Conservation (phyloP, 2,329 filamentous ascomycete genomes). For the Botrytis galanthina region DNA sequence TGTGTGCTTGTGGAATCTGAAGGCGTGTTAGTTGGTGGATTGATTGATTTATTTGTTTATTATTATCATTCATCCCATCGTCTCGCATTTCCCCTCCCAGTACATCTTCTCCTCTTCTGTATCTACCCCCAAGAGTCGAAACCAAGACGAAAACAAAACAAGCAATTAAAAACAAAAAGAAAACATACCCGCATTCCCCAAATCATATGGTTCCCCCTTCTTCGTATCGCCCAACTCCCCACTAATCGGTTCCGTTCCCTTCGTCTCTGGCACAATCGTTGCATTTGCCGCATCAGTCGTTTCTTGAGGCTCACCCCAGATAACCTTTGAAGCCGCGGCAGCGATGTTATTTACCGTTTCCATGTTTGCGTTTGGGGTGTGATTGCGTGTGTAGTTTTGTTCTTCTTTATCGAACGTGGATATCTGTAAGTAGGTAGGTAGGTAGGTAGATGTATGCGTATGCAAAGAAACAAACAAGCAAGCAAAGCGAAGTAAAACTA, state of each 20-base stretch:
- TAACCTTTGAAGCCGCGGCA: conserved; percentile 43
- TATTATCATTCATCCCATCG: accelerated
- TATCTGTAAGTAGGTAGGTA: not conserved
- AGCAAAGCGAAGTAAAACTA: not conserved
- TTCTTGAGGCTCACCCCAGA: conserved; percentile 42
- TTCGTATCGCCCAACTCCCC: conserved; percentile 66
- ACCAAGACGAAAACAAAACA: not conserved
- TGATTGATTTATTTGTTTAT: too few species aligned
- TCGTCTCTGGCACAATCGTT: not conserved
- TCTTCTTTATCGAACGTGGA: not conserved
- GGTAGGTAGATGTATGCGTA: not conserved
- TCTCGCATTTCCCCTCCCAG: not conserved
- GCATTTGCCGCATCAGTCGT: conserved; percentile 14
- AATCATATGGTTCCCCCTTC: conserved; percentile 72
- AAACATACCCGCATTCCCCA: conserved; percentile 58
- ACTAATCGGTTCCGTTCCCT: conserved; percentile 65
- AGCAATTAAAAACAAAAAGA: too few species aligned
- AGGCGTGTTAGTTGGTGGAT: not conserved
- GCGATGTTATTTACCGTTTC: conserved; percentile 61
- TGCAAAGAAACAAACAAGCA: not conserved
- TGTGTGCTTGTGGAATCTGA: not conserved
- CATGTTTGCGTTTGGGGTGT: conserved; percentile 45
- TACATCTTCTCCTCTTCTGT: too few species aligned
- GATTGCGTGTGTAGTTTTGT: accelerated
- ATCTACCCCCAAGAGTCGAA: not conserved